phyloP scores from a whole-genome alignment of 2,329 filamentous ascomycete genomes.

The Sporothrix protearum region DNA sequence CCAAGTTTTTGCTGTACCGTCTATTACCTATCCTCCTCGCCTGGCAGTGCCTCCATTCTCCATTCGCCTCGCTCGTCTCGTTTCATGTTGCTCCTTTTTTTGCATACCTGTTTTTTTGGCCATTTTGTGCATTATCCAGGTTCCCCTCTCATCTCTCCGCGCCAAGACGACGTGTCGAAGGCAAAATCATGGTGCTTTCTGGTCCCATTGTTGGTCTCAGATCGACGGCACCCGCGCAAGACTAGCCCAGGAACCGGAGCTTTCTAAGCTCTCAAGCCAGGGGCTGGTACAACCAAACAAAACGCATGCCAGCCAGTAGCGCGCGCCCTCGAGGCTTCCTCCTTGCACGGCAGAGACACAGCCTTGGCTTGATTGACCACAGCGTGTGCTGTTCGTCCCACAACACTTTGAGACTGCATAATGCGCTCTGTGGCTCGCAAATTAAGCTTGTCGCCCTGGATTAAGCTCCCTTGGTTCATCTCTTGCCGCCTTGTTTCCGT shows the following conservation, averaged over 20 bases:
- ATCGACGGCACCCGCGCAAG: conserved; percentile 8
- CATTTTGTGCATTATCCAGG: background rate
- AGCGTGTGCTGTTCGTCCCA: background rate
- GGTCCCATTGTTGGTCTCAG: background rate
- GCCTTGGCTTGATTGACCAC: background rate
- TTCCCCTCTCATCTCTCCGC: conserved; percentile 11
- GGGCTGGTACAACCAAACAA: conserved; percentile 1
- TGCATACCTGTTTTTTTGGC: conserved; percentile 10
- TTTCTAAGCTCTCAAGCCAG: background rate
- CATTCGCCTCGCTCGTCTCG: background rate
- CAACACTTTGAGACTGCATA: background rate
- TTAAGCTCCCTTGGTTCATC: background rate
- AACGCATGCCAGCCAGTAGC: conserved; percentile 9
- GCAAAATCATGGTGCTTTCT: background rate
- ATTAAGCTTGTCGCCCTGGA: conserved; percentile 13
- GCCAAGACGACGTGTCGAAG: background rate
- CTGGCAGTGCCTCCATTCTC: background rate
- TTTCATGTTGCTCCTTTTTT: background rate
- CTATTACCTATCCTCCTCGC: background rate
- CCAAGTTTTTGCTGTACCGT: conserved; percentile 6
- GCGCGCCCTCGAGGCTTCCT: too few species aligned
- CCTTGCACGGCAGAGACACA: conserved; percentile 13
- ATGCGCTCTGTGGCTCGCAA: background rate
- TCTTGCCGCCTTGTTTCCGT: background rate
- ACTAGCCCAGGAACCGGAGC: conserved; percentile 10